Evolutionary conservation across 768 basidiomycete genomes (phyloP).

Genomic region (Candolleomyces eurysporus): DNA sequence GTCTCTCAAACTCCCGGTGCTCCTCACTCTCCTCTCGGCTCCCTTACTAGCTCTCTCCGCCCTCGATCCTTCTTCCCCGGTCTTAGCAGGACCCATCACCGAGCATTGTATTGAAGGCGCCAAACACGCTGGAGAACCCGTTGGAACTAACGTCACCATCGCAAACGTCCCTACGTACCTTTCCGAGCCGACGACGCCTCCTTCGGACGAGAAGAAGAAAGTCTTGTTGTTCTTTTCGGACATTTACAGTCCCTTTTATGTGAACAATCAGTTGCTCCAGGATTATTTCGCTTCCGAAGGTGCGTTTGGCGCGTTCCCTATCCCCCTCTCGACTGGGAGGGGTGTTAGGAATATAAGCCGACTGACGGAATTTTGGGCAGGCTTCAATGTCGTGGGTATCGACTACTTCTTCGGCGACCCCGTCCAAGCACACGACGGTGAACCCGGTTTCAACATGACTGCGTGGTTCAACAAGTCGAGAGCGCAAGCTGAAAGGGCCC

Average conservation of each 20-base stretch:
- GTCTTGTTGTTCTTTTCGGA: conserved; percentile 60
- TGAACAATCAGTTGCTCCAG: conserved; percentile 58
- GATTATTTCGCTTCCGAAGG: conserved; percentile 66
- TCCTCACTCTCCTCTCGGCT: neutral
- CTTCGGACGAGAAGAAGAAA: conserved; percentile 24
- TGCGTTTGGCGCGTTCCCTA: conserved; percentile 24
- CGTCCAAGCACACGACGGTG: conserved; percentile 33
- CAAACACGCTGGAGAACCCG: conserved; percentile 47
- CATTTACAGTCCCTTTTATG: conserved; percentile 55
- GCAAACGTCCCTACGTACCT: conserved; percentile 53
- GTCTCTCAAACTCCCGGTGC: neutral
- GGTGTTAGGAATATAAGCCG: neutral
- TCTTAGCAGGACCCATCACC: neutral
- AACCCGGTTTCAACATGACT: conserved; percentile 34
- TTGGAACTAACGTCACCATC: conserved; percentile 38
- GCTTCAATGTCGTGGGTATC: conserved; percentile 55
- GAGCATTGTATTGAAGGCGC: conserved; percentile 46
- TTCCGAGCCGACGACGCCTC: conserved; percentile 35
- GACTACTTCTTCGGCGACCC: conserved; percentile 68
- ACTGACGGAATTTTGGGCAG: conserved; percentile 26
- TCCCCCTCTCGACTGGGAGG: neutral
- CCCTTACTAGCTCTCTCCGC: neutral
- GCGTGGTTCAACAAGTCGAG: conserved; percentile 43
- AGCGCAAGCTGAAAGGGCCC: conserved; percentile 33
- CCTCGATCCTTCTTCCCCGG: neutral